Evolutionary conservation across 495 filamentous ascomycete genomes (phyloP), one percentile per base, ranked within the genome.

Genomic region (Aspergillus biplanus): DNA sequence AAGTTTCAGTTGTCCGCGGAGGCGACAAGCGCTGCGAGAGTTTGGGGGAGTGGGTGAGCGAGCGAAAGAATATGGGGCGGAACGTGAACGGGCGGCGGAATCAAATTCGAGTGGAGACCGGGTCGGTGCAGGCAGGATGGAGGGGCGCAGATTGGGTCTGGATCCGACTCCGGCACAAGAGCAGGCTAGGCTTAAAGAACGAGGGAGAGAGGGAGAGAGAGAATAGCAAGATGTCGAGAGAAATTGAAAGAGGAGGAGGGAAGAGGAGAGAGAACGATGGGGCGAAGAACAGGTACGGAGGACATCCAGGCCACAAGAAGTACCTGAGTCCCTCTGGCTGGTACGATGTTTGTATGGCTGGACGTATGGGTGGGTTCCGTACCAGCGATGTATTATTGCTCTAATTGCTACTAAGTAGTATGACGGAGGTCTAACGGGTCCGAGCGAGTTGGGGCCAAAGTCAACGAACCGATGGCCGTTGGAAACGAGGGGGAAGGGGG

Each of bases 11-110:
- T 56, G 62, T 56, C 56, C 60, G 57, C 62, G 61, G 56, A 62
- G 54, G 50, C 58, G 56, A 61, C 34, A 53, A 47, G 37, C 37
- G 33, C 44, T 31, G 57, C 56, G 21, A 61, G 54, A 57, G 35
- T 46, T 55, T 21, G 56, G 53, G 35, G 16, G 56, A 47, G 60
- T 56, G 59, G 48, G 35, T 52, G 67, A 56, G 61, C 34, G 65
- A 60, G 63, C 52, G 64, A 64, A 60, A 63, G 57, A 61, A 63
- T 63, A 63, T 71, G 69, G 69, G 62, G 65, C 66, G 64, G 69
- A 71, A 66, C 58, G 65, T 59, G 63, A 69, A 66, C 60, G 53
- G 65, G 56, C 62, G 68, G 68, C 64, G 67, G 67, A 70, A 56
- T 66, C 56, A 61, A 65, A 58, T 27, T 52, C 60, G 35, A 56